Evolutionary conservation across 2,329 filamentous ascomycete species (phyloP).

Genomic region (Tolypocladium album): DNA sequence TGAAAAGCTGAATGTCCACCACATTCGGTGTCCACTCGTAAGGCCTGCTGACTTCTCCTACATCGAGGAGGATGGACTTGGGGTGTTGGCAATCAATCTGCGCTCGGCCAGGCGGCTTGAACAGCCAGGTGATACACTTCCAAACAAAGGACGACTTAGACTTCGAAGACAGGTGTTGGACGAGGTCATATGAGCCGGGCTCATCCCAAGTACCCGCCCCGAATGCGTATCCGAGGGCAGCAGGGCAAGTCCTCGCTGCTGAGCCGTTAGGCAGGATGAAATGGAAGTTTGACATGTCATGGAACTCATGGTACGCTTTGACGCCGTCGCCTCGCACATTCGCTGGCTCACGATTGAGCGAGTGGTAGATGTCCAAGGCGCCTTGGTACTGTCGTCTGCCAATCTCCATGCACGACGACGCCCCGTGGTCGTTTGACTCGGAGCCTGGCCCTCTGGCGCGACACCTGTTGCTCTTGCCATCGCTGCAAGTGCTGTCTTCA

Average conservation of each 20-base stretch:
- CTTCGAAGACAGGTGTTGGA: constrained; percentile 63
- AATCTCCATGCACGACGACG: constrained; percentile 68
- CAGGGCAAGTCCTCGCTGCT: constrained; percentile 64
- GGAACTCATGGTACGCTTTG: constrained; percentile 69
- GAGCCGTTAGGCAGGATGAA: constrained; percentile 66
- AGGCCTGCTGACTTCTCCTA: constrained; percentile 62
- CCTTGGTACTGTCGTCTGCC: constrained; percentile 55
- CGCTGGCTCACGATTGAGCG: constrained; percentile 32
- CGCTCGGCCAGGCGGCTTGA: constrained; percentile 56
- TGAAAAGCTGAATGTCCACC: constrained; percentile 73
- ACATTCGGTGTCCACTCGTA: constrained; percentile 86
- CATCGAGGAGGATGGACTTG: constrained; percentile 79
- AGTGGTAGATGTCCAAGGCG: constrained; percentile 38
- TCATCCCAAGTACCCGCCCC: constrained; percentile 85
- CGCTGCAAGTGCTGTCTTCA: constrained; percentile 70
- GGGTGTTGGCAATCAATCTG: constrained; percentile 68
- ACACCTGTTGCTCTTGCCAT: constrained; percentile 55
- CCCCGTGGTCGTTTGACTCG: constrained; percentile 55
- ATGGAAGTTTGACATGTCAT: constrained; percentile 63
- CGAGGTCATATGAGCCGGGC: constrained; percentile 82
- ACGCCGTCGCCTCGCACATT: constrained; percentile 54
- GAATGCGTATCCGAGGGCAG: constrained; percentile 80
- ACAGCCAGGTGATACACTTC: constrained; percentile 58
- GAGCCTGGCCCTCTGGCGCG: constrained; percentile 62
- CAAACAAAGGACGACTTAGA: constrained; percentile 68